These are phyloP conservation scores for Ogataea hybrid DNA, from an alignment of 1,139 yeast species.

Conservation along the genomic window DNA sequence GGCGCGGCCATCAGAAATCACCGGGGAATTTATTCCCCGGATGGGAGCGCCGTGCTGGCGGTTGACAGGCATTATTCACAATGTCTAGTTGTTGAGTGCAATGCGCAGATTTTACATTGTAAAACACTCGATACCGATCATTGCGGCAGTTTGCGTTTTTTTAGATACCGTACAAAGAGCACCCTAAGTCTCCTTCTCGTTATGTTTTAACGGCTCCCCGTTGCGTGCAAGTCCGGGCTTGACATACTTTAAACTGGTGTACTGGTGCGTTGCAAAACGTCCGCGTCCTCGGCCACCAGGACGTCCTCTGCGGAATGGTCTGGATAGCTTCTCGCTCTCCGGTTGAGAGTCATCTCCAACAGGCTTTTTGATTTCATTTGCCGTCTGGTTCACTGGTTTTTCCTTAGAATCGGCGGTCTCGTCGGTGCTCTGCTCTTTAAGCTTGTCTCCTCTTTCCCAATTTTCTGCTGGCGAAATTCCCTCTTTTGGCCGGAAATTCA, in stretches of 20 bases:
- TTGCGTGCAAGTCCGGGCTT: conserved; percentile 25
- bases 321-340: background rate
- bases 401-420: background rate
- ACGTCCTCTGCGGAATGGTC: background rate
- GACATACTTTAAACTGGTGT: conserved; percentile 22
- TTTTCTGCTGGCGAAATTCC: background rate
- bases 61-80: conserved; percentile 47
- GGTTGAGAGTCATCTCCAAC: background rate
- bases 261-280: conserved; percentile 8
- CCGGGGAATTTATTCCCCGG: conserved; percentile 14
- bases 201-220: conserved; percentile 17
- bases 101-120: conserved; percentile 56
- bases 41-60: conserved; percentile 77
- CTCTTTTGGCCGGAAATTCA: conserved; percentile 4
- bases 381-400: background rate
- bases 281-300: conserved; percentile 11
- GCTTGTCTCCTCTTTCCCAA: conserved; percentile 3
- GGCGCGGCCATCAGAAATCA: conserved; percentile 71
- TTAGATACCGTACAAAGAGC: conserved; percentile 5
- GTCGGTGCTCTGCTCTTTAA: background rate
- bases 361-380: background rate
- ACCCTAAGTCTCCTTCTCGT: conserved; percentile 1
- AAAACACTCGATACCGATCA: conserved; percentile 83
- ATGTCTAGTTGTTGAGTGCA: conserved; percentile 68
- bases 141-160: conserved; percentile 37